Percentiles rank a stretch among this genome's conserved stretches.
phyloP scores from a whole-genome alignment of 306 rosid species.

The Trifolium pratense region DNA sequence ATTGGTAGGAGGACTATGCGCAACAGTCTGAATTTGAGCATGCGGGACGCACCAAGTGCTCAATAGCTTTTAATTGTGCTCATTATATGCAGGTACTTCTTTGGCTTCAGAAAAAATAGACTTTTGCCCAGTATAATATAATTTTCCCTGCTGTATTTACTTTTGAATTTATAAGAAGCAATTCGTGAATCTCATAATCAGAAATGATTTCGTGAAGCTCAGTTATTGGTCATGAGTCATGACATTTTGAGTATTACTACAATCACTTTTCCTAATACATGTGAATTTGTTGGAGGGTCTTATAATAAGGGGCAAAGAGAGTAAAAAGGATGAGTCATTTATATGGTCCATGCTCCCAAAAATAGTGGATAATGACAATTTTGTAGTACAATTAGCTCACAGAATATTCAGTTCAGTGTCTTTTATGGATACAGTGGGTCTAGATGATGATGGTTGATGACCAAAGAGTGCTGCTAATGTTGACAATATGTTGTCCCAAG shows the following conservation, averaged over 20 bases:
- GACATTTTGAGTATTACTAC: background rate
- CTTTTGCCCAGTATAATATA: constrained; percentile 18
- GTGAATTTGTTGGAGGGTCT: too few species aligned
- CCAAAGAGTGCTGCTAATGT: constrained; percentile 10
- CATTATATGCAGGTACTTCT: constrained; percentile 55
- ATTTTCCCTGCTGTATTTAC: constrained; percentile 21
- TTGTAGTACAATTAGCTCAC: constrained; percentile 14
- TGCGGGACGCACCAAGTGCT: constrained; percentile 85
- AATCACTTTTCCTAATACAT: too few species aligned
- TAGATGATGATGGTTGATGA: background rate
- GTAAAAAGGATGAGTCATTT: constrained; percentile 10
- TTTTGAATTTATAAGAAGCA: background rate
- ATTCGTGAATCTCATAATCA: constrained; percentile 13
- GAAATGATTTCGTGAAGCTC: constrained; percentile 35
- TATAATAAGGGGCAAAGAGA: too few species aligned
- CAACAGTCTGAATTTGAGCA: constrained; percentile 88
- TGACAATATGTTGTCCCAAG: constrained; percentile 2
- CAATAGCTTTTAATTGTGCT: constrained; percentile 52
- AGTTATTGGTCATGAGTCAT: constrained; percentile 11
- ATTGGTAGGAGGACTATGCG: constrained; percentile 95
- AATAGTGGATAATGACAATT: background rate
- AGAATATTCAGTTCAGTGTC: constrained; percentile 2
- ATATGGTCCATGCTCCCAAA: constrained; percentile 1
- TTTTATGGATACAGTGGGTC: constrained; percentile 3
- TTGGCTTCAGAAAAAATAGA: constrained; percentile 37